A percentile compares a stretch with the other conserved stretches of the same genome.
Evolutionary conservation across 1,284 basidiomycete genomes (phyloP).

Genomic region (Testicularia cyperi): DNA sequence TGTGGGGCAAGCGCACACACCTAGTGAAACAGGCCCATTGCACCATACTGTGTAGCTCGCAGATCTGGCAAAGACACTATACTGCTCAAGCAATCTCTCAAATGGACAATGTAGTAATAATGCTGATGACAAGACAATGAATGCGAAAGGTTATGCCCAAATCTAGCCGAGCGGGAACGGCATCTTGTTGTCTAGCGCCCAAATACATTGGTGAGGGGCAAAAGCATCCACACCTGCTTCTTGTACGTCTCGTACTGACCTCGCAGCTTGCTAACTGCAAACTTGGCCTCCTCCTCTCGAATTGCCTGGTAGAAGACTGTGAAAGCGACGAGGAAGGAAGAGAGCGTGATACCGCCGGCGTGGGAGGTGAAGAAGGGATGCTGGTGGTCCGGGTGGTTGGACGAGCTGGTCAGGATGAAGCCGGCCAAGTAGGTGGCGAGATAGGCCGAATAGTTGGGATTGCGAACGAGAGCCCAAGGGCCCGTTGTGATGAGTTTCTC

Average conservation of each 20-base stretch:
- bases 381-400: constrained; percentile 30
- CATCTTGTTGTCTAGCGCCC: constrained; percentile 3
- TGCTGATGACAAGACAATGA: no score
- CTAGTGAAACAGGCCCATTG: no score
- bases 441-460: constrained; percentile 31
- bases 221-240: constrained; percentile 18
- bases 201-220: constrained; percentile 21
- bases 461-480: constrained; percentile 26
- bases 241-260: constrained; percentile 29
- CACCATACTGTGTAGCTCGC: no score
- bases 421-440: constrained; percentile 21
- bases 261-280: constrained; percentile 27
- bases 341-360: constrained; percentile 18
- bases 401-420: constrained; percentile 27
- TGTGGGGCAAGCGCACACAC: no score
- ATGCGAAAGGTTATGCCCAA: no score
- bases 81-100: no score
- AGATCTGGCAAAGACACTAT: no score
- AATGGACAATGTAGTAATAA: no score
- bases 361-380: constrained; percentile 21
- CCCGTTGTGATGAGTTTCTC: constrained; percentile 21
- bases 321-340: constrained; percentile 11
- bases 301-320: constrained; percentile 26
- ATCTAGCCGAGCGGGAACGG: background rate
- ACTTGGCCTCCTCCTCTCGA: constrained; percentile 35